A percentile compares a stretch with the other conserved stretches of the same genome.
phyloP scores from a whole-genome alignment of 257 asterid species.

The Apocynum venetum region DNA sequence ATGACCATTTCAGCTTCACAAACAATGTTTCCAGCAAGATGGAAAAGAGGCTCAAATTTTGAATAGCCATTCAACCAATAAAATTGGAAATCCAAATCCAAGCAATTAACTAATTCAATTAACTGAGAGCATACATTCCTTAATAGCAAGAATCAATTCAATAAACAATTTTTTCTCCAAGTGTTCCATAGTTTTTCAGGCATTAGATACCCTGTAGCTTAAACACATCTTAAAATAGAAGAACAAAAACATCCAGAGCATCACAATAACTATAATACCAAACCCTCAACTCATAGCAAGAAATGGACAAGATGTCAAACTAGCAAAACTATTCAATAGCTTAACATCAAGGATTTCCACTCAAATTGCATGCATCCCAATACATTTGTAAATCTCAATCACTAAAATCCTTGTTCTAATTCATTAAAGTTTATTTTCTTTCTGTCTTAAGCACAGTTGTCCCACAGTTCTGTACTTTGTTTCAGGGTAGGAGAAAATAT shows the following conservation, averaged over 20 bases:
- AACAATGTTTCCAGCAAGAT: neutral
- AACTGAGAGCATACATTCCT: neutral
- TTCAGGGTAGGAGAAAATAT: neutral
- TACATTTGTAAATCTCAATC: neutral
- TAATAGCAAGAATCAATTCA: neutral
- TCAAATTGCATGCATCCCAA: neutral
- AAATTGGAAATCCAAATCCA: neutral
- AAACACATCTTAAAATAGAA: neutral
- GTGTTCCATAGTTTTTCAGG: neutral
- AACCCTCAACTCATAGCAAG: neutral
- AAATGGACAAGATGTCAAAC: neutral
- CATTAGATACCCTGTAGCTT: neutral
- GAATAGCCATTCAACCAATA: neutral
- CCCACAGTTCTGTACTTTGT: neutral
- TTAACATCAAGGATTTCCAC: neutral
- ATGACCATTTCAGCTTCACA: neutral
- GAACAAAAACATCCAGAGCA: neutral
- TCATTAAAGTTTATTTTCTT: neutral
- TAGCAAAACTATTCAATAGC: neutral
- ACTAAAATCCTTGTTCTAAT: neutral
- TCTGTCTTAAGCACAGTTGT: neutral
- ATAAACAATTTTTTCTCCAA: neutral
- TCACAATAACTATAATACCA: neutral
- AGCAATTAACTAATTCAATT: neutral
- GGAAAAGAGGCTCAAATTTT: neutral